These are phyloP conservation scores for Malus sieversii DNA, from an alignment of 306 rosid species.

Conservation along the genomic window DNA sequence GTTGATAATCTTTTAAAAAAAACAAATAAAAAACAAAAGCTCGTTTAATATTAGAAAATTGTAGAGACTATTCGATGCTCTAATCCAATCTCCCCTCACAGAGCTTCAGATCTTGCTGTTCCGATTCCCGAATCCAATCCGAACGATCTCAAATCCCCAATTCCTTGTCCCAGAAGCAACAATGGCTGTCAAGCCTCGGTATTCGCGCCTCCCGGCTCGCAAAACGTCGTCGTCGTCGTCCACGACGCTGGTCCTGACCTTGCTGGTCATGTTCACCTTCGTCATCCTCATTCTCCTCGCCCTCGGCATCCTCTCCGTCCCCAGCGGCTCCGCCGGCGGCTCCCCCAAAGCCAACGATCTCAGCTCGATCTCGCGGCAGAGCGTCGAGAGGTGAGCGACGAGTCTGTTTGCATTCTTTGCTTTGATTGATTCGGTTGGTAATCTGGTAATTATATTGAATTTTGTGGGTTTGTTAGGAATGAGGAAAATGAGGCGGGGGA, in stretches of 20 bases:
- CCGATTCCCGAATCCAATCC: background rate
- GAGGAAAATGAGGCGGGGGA: constrained; percentile 50
- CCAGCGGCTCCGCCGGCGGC: constrained; percentile 41
- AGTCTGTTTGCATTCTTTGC: background rate
- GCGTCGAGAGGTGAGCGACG: constrained; percentile 27
- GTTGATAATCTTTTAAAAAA: no score
- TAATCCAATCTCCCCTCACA: background rate
- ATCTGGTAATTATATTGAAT: background rate
- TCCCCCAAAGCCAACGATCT: constrained; percentile 74
- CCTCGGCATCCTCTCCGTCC: constrained; percentile 84
- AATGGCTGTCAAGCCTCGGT: constrained; percentile 57
- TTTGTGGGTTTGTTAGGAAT: constrained; percentile 10
- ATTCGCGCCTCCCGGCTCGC: constrained; percentile 56
- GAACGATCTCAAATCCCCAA: background rate
- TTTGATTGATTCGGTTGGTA: background rate
- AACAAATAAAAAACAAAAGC: no score
- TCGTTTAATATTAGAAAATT: no score
- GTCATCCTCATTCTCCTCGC: constrained; percentile 77
- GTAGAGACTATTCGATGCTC: background rate
- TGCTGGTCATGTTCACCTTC: constrained; percentile 68
- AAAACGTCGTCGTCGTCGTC: constrained; percentile 43
- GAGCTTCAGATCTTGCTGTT: background rate
- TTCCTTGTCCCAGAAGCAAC: constrained; percentile 18
- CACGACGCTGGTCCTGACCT: constrained; percentile 52
- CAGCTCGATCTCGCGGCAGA: constrained; percentile 56